These are phyloP conservation scores for Ophidiomyces ophidiicola DNA, from an alignment of 2,329 filamentous ascomycete species.

Conservation along the genomic window DNA sequence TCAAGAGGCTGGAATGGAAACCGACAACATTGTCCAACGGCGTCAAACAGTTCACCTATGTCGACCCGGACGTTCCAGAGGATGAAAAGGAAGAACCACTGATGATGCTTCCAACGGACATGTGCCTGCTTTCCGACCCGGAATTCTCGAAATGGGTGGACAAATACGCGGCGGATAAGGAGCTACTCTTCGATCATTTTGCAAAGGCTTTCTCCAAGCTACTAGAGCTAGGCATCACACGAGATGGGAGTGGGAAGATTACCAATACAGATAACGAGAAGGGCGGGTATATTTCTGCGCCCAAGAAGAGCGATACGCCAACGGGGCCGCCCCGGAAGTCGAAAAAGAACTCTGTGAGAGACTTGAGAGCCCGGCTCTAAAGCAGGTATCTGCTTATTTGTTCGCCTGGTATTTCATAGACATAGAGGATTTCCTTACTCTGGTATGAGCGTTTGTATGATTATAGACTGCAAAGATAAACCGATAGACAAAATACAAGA, in stretches of 20 bases:
- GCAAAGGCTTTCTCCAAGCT: conserved; percentile 47
- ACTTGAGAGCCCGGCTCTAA: conserved; percentile 1
- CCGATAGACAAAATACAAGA: too few species aligned
- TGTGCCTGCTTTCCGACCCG: conserved; percentile 45
- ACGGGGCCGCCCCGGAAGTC: conserved; percentile 19
- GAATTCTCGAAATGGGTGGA: conserved; percentile 46
- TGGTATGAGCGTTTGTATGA: too few species aligned
- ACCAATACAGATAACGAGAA: conserved; percentile 46
- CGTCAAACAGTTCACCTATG: conserved; percentile 46
- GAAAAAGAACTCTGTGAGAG: conserved; percentile 6
- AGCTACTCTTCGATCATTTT: conserved; percentile 51
- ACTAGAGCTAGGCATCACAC: conserved; percentile 47
- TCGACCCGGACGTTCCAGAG: conserved; percentile 40
- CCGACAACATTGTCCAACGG: conserved; percentile 43
- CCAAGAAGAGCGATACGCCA: conserved; percentile 41
- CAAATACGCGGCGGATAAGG: conserved; percentile 49
- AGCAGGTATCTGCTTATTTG: conserved; percentile 11
- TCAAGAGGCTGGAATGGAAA: conserved; percentile 43
- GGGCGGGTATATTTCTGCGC: conserved; percentile 46
- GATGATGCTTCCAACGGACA: conserved; percentile 57
- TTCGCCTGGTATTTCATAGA: conserved; percentile 8
- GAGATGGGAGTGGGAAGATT: conserved; percentile 43
- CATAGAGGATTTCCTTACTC: too few species aligned
- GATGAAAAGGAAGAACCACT: conserved; percentile 41
- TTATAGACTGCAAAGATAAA: too few species aligned